Evolutionary conservation across 805 yeast genomes (phyloP).

Genomic region (Candida boidinii): DNA sequence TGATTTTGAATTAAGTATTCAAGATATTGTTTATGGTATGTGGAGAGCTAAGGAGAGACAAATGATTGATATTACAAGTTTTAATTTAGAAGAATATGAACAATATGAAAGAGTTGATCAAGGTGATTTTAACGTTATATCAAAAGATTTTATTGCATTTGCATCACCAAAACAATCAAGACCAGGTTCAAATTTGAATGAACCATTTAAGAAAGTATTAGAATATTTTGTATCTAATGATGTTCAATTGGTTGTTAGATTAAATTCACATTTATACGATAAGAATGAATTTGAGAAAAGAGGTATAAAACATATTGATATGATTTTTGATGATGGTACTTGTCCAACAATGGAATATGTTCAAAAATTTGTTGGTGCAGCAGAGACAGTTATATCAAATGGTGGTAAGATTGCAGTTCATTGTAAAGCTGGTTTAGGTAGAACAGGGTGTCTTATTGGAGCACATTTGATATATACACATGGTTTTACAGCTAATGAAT

Average conservation of each 20-base stretch:
- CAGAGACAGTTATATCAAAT: slow-evolving; percentile 75
- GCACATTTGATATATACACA: slow-evolving; percentile 94
- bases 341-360: slow-evolving; percentile 95
- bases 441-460: slow-evolving; percentile 97
- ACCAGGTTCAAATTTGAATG: slow-evolving; percentile 47
- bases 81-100: slow-evolving; percentile 91
- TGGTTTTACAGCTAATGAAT: slow-evolving; percentile 95
- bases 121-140: slow-evolving; percentile 88
- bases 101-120: slow-evolving; percentile 92
- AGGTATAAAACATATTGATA: slow-evolving; percentile 84
- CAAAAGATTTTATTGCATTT: slow-evolving; percentile 93
- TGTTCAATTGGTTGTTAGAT: slow-evolving; percentile 83
- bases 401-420: slow-evolving; percentile 98
- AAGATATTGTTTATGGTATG: slow-evolving; percentile 90
- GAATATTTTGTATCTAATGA: slow-evolving; percentile 63
- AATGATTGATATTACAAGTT: slow-evolving; percentile 75
- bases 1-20: slow-evolving; percentile 88
- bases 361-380: slow-evolving; percentile 88
- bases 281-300: slow-evolving; percentile 72
- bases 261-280: slow-evolving; percentile 88
- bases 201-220: slow-evolving; percentile 74
- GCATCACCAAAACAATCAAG: slow-evolving; percentile 84
- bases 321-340: slow-evolving; percentile 97
- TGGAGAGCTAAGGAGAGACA: slow-evolving; percentile 97
- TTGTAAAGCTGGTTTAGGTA: slow-evolving; percentile 95